Percentiles rank a stretch among this genome's conserved stretches.
phyloP scores from a whole-genome alignment of 2,329 filamentous ascomycete genomes.

The Exophiala aquamarina region DNA sequence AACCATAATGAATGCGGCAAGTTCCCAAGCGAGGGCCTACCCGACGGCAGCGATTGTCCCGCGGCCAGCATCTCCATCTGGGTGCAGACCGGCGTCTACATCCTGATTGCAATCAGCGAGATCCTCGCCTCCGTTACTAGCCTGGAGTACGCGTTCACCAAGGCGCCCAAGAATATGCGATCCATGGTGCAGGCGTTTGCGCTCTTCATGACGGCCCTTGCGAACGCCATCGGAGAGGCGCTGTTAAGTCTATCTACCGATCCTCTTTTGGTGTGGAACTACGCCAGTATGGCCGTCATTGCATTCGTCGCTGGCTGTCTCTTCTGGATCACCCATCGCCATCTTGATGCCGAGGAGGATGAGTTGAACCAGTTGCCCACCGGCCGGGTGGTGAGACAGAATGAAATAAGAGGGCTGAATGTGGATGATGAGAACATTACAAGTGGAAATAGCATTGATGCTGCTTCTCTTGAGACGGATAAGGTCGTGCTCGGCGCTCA shows the following conservation, averaged over 20 bases:
- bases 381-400: slow-evolving; percentile 1
- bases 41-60: slow-evolving; percentile 29
- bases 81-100: slow-evolving; percentile 47
- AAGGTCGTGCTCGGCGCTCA: too few relatives aligned
- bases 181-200: slow-evolving; percentile 69
- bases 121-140: slow-evolving; percentile 67
- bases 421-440: too few relatives aligned
- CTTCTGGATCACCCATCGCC: slow-evolving; percentile 64
- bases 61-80: slow-evolving; percentile 32
- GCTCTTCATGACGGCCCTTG: slow-evolving; percentile 69
- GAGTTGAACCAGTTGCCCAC: slow-evolving; percentile 52
- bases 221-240: slow-evolving; percentile 68
- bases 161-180: slow-evolving; percentile 75
- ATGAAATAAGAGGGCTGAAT: too few relatives aligned
- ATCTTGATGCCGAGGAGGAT: slow-evolving; percentile 67
- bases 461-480: too few relatives aligned
- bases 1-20: slow-evolving; percentile 53
- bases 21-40: slow-evolving; percentile 41
- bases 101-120: slow-evolving; percentile 55
- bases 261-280: slow-evolving; percentile 71
- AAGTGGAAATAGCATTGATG: too few relatives aligned
- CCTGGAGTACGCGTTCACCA: slow-evolving; percentile 71
- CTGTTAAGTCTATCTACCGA: slow-evolving; percentile 62
- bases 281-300: slow-evolving; percentile 61
- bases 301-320: slow-evolving; percentile 57